Percentiles rank a stretch among this genome's conserved stretches.
Evolutionary conservation across 352 stramenopile species (phyloP).

Genomic region (Phytophthora sansomeana): DNA sequence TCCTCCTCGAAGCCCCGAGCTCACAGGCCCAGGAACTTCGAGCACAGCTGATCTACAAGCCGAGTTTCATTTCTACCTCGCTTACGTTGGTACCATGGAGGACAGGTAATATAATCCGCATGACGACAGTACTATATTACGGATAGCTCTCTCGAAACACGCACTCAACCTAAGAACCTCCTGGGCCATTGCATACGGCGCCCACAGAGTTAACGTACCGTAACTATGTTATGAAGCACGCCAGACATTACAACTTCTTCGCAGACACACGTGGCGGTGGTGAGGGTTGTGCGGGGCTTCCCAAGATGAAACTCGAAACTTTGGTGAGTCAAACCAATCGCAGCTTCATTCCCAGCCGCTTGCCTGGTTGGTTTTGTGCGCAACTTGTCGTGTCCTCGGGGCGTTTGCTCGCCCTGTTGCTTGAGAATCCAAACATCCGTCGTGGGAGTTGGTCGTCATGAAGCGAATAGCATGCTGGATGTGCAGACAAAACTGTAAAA

Average conservation of each 20-base stretch:
- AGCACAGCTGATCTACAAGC: not conserved
- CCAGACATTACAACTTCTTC: conserved; percentile 14
- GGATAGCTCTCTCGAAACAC: too few relatives aligned
- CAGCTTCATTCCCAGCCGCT: conserved; percentile 18
- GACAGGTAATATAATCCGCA: too few relatives aligned
- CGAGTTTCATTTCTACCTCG: too few relatives aligned
- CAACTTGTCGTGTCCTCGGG: not conserved
- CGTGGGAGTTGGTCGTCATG: conserved; percentile 3
- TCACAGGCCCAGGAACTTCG: too few relatives aligned
- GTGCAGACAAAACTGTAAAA: not conserved
- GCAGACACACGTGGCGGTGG: conserved; percentile 3
- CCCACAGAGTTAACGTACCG: too few relatives aligned
- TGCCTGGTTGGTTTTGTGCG: not conserved
- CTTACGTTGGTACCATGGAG: too few relatives aligned
- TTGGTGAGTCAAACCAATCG: conserved; percentile 13
- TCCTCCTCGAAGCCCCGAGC: too few relatives aligned
- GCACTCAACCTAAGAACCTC: too few relatives aligned
- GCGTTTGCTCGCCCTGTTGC: conserved; percentile 10
- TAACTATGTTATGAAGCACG: too few relatives aligned
- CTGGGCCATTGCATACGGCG: not conserved
- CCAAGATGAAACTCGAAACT: conserved; percentile 17
- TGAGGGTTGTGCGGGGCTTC: conserved; percentile 11
- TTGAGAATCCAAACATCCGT: not conserved
- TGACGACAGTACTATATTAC: too few relatives aligned
- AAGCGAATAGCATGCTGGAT: not conserved